These are phyloP conservation scores for Ilex aquifolium DNA, from an alignment of 257 asterid species.

Conservation along the genomic window DNA sequence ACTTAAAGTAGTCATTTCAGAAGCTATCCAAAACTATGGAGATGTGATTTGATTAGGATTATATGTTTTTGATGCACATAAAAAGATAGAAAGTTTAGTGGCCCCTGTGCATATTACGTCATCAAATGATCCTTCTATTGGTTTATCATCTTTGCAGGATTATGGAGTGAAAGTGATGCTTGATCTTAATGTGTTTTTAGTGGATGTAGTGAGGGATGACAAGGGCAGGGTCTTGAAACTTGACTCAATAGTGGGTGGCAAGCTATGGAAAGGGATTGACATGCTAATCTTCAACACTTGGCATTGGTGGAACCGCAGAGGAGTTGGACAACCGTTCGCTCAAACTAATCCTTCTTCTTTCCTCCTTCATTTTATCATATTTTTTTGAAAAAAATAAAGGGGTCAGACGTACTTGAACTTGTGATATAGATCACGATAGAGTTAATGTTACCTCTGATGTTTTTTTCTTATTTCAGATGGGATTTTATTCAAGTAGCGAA, in stretches of 20 bases:
- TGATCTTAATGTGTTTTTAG: constrained; percentile 54
- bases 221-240: constrained; percentile 52
- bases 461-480: constrained; percentile 45
- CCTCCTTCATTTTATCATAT: too few relatives aligned
- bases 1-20: too few relatives aligned
- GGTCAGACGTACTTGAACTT: background rate
- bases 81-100: too few relatives aligned
- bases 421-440: too few relatives aligned
- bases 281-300: constrained; percentile 73
- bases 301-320: constrained; percentile 94
- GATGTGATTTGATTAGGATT: too few relatives aligned
- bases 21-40: too few relatives aligned
- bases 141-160: constrained; percentile 33
- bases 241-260: constrained; percentile 61
- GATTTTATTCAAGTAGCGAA: constrained; percentile 65
- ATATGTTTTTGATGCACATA: too few relatives aligned
- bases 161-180: constrained; percentile 57
- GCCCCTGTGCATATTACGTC: too few relatives aligned
- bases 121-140: too few relatives aligned
- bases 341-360: background rate
- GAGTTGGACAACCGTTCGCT: constrained; percentile 64
- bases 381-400: too few relatives aligned
- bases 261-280: constrained; percentile 59
- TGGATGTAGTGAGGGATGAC: constrained; percentile 49
- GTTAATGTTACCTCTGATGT: background rate